phyloP scores from a whole-genome alignment of 2,329 filamentous ascomycete genomes.

The Davidsoniella eucalypti region DNA sequence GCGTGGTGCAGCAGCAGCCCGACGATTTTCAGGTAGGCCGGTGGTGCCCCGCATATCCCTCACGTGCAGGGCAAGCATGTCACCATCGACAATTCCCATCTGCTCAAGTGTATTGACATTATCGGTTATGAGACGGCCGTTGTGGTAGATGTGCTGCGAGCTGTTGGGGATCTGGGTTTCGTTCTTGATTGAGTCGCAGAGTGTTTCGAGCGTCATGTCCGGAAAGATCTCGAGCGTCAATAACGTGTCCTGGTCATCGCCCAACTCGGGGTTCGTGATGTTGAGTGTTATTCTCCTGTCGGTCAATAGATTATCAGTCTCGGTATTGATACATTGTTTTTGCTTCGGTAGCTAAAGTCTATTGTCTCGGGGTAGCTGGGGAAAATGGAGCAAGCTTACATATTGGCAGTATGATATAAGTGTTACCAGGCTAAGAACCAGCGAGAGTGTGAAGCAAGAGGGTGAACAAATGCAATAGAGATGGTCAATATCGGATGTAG shows the following conservation, averaged over 20 bases:
- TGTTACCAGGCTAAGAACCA: too few relatives aligned
- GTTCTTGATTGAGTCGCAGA: constrained; percentile 77
- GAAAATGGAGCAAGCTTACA: background rate
- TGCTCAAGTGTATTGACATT: constrained; percentile 68
- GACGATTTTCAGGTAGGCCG: constrained; percentile 20
- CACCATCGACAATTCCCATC: constrained; percentile 67
- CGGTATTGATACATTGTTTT: background rate
- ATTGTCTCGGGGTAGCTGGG: background rate
- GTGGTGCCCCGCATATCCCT: constrained; percentile 37
- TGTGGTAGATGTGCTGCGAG: constrained; percentile 76
- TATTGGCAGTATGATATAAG: background rate
- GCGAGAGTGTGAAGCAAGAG: too few relatives aligned
- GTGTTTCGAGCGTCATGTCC: constrained; percentile 66
- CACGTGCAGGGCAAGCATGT: constrained; percentile 83
- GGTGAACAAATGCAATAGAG: too few relatives aligned
- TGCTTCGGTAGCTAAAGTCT: background rate
- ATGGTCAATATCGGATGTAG: too few relatives aligned
- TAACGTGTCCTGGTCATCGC: constrained; percentile 49
- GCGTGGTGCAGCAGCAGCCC: constrained; percentile 17
- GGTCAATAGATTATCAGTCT: constrained; percentile 11
- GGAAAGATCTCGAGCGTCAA: constrained; percentile 67
- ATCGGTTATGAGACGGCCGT: constrained; percentile 64
- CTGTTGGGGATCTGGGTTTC: constrained; percentile 59
- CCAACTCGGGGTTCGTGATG: constrained; percentile 57
- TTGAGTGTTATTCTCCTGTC: constrained; percentile 73